These are phyloP conservation scores for Fimicolochytrium jonesii DNA, from an alignment of 192 early-diverging fungal species.

Conservation along the genomic window DNA sequence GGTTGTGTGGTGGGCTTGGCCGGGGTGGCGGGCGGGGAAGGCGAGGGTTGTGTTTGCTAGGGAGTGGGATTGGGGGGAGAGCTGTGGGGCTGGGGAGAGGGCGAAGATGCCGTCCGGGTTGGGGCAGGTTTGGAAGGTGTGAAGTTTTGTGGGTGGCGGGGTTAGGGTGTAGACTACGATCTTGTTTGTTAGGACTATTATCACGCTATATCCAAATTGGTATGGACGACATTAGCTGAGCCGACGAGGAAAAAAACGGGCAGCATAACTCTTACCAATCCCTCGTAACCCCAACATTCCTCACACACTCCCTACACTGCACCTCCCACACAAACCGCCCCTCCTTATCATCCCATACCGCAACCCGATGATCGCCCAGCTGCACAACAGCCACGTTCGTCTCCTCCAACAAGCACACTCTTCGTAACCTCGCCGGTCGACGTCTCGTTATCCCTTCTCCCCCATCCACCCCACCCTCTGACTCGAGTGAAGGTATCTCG, in stretches of 20 bases:
- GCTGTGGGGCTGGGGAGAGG: slow-evolving; percentile 49
- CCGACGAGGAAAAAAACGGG: too few species aligned
- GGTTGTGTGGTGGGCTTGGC: slow-evolving; percentile 74
- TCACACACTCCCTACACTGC: neutral
- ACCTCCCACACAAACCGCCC: neutral
- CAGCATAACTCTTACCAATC: neutral
- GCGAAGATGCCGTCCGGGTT: slow-evolving; percentile 79
- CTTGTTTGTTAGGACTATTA: slow-evolving; percentile 47
- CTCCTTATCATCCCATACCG: neutral
- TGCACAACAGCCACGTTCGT: neutral
- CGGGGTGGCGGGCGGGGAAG: slow-evolving; percentile 77
- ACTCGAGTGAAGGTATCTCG: too few species aligned
- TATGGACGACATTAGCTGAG: neutral
- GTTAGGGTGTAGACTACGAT: slow-evolving; percentile 76
- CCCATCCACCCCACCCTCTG: too few species aligned
- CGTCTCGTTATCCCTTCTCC: too few species aligned
- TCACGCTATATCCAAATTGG: neutral
- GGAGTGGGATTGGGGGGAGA: too few species aligned
- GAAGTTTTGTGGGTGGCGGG: slow-evolving; percentile 64
- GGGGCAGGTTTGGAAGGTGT: slow-evolving; percentile 77
- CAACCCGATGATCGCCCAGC: neutral
- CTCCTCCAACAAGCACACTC: neutral
- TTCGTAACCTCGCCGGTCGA: too few species aligned
- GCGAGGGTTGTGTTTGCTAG: slow-evolving; percentile 44
- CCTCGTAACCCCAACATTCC: neutral